A percentile compares a stretch with the other conserved stretches of the same genome.
Evolutionary conservation across 2,329 filamentous ascomycete genomes (phyloP).

Genomic region (Pseudogymnoascus verrucosus): DNA sequence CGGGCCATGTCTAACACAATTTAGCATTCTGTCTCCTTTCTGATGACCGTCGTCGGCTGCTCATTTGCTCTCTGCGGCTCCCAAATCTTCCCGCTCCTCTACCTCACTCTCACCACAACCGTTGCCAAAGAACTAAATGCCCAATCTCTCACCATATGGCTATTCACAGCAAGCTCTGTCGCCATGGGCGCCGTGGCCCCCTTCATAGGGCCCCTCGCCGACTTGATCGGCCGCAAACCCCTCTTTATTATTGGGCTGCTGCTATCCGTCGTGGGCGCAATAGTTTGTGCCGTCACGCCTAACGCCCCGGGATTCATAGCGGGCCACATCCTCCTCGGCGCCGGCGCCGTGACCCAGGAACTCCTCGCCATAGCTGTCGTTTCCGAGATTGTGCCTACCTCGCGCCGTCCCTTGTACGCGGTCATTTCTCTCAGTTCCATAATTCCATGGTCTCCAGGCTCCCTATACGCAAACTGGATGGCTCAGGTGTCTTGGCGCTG

Average conservation of each 20-base stretch:
- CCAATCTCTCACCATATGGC: slow-evolving; percentile 15
- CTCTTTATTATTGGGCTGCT: slow-evolving; percentile 14
- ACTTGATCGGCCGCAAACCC: slow-evolving; percentile 16
- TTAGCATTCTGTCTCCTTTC: neutral
- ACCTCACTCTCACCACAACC: neutral
- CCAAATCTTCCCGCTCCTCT: slow-evolving; percentile 9
- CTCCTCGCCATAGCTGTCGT: slow-evolving; percentile 11
- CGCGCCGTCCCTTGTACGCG: slow-evolving; percentile 8
- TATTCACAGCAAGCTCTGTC: slow-evolving; percentile 14
- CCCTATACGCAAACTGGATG: slow-evolving; percentile 23
- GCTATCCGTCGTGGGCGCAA: slow-evolving; percentile 13
- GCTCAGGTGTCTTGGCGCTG: slow-evolving; percentile 34
- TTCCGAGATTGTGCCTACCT: slow-evolving; percentile 11
- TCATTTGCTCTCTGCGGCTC: slow-evolving; percentile 12
- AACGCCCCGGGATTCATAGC: slow-evolving; percentile 14
- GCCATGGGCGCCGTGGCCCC: slow-evolving; percentile 16
- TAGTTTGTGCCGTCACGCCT: slow-evolving; percentile 16
- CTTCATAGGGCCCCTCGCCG: slow-evolving; percentile 19
- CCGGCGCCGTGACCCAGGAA: slow-evolving; percentile 10
- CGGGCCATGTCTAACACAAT: neutral
- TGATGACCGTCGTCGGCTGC: slow-evolving; percentile 14
- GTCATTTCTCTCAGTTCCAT: slow-evolving; percentile 8
- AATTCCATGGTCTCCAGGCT: slow-evolving; percentile 9
- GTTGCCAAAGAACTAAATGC: slow-evolving; percentile 8
- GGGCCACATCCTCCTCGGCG: slow-evolving; percentile 8